Evolutionary conservation across 2,329 filamentous ascomycete genomes (phyloP).

Genomic region (Colletotrichum tamarilloi): DNA sequence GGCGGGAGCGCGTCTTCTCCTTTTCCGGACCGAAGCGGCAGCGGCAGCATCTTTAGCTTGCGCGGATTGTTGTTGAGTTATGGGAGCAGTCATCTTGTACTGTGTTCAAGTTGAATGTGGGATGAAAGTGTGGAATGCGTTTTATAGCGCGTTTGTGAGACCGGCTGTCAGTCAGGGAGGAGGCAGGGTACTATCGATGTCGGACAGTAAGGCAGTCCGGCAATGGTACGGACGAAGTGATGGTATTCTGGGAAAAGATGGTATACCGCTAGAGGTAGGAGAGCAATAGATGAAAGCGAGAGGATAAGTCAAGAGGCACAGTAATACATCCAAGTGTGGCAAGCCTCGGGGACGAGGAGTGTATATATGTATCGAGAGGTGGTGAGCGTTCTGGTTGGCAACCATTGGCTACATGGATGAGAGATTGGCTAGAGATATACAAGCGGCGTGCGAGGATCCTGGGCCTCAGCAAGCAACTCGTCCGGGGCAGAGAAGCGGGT

Average conservation of each 20-base stretch:
- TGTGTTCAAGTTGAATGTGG: conserved; percentile 3
- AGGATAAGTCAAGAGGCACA: conserved; percentile 28
- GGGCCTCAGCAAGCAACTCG: conserved; percentile 25
- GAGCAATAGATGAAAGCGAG: conserved; percentile 14
- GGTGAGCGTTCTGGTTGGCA: conserved; percentile 24
- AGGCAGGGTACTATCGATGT: not conserved
- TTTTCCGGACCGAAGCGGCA: conserved; percentile 69
- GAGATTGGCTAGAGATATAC: conserved; percentile 37
- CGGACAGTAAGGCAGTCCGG: conserved; percentile 2
- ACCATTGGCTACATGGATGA: conserved; percentile 36
- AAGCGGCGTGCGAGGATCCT: conserved; percentile 34
- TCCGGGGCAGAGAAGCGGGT: conserved; percentile 29
- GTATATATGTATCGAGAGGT: conserved; percentile 36
- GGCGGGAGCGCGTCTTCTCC: conserved; percentile 87
- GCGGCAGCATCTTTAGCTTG: conserved; percentile 61
- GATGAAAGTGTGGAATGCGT: conserved; percentile 3
- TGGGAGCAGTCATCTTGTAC: conserved; percentile 35
- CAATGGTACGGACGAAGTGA: conserved; percentile 14
- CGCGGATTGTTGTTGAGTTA: conserved; percentile 38
- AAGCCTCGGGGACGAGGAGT: conserved; percentile 35
- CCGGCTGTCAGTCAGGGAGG: conserved; percentile 11
- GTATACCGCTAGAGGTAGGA: conserved; percentile 8
- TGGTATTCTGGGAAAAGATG: conserved; percentile 10
- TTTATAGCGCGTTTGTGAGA: conserved; percentile 18
- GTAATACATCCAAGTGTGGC: conserved; percentile 13